A percentile compares a stretch with the other conserved stretches of the same genome.
These are phyloP conservation scores for Diophrys sp. DNA, from an alignment of 73 alveolate species.

Conservation along the genomic window DNA sequence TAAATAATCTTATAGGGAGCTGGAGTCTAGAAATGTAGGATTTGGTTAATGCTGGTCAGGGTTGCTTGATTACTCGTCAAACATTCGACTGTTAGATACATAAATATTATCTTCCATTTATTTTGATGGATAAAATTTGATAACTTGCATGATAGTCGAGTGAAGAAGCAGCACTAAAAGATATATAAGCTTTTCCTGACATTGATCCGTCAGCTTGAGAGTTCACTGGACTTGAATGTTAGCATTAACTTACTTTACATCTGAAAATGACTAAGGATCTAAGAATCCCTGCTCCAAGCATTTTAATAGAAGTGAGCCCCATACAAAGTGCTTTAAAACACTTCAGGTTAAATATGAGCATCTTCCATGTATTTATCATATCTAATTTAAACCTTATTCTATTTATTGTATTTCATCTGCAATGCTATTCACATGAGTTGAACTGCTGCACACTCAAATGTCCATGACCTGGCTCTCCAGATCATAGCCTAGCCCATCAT, in stretches of 20 bases:
- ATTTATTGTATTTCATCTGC: no score
- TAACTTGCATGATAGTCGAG: conserved; percentile 24
- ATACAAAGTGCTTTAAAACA: not conserved
- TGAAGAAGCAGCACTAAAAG: conserved; percentile 32
- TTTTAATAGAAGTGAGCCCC: not conserved
- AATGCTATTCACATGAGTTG: no score
- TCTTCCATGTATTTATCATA: not conserved
- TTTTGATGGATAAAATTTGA: no score
- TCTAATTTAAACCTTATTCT: no score
- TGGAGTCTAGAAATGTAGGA: no score
- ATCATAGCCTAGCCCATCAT: conserved; percentile 34
- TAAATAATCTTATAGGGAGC: no score
- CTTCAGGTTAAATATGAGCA: conserved; percentile 29
- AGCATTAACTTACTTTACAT: conserved; percentile 17
- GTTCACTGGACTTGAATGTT: conserved; percentile 25
- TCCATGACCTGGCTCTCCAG: conserved; percentile 18
- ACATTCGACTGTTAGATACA: no score
- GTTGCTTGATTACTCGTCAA: no score
- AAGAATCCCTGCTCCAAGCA: conserved; percentile 2
- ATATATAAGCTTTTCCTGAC: conserved; percentile 32
- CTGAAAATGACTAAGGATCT: conserved; percentile 5
- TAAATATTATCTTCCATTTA: no score
- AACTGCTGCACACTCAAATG: conserved; percentile 43
- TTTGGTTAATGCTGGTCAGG: no score
- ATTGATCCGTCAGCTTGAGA: conserved; percentile 24